phyloP scores from a whole-genome alignment of 1,284 basidiomycete genomes.

The Microbotryum saponariae region DNA sequence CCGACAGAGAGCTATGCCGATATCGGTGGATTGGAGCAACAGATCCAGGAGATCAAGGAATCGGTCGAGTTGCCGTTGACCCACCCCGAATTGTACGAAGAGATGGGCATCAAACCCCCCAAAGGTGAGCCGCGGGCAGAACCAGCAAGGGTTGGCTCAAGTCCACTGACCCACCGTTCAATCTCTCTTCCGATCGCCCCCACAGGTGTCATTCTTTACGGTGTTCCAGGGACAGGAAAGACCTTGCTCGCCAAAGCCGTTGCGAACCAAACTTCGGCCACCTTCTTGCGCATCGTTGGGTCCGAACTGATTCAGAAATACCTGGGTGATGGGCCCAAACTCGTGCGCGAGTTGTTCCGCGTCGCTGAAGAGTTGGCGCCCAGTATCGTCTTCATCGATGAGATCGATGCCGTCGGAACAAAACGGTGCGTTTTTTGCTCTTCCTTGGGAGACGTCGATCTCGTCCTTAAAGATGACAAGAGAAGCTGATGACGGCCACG shows the following conservation, averaged over 20 bases:
- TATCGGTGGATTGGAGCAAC: slow-evolving; percentile 80
- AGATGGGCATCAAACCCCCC: slow-evolving; percentile 98
- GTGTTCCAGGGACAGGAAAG: slow-evolving; percentile 97
- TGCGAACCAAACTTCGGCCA: slow-evolving; percentile 97
- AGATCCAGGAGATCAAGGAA: slow-evolving; percentile 99
- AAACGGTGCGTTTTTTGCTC: slow-evolving; percentile 37
- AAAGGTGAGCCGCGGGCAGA: slow-evolving; percentile 47
- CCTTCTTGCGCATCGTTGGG: slow-evolving; percentile 94
- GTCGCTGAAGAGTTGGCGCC: slow-evolving; percentile 46
- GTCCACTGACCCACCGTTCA: no score
- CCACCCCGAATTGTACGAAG: slow-evolving; percentile 97
- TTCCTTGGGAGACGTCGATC: no score
- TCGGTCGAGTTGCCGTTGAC: slow-evolving; percentile 96
- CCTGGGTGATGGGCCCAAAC: slow-evolving; percentile 71
- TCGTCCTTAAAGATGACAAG: not conserved
- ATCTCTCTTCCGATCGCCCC: not conserved
- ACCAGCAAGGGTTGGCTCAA: no score
- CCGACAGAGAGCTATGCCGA: slow-evolving; percentile 98
- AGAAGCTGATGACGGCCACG: not conserved
- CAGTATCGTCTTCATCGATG: slow-evolving; percentile 47
- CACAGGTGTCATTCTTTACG: slow-evolving; percentile 90
- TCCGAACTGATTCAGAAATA: slow-evolving; percentile 99
- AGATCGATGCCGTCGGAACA: slow-evolving; percentile 46
- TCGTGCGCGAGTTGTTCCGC: slow-evolving; percentile 46
- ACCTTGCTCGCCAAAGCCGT: slow-evolving; percentile 97